phyloP scores from a whole-genome alignment of 2,329 filamentous ascomycete species.

The Alternaria triticina region DNA sequence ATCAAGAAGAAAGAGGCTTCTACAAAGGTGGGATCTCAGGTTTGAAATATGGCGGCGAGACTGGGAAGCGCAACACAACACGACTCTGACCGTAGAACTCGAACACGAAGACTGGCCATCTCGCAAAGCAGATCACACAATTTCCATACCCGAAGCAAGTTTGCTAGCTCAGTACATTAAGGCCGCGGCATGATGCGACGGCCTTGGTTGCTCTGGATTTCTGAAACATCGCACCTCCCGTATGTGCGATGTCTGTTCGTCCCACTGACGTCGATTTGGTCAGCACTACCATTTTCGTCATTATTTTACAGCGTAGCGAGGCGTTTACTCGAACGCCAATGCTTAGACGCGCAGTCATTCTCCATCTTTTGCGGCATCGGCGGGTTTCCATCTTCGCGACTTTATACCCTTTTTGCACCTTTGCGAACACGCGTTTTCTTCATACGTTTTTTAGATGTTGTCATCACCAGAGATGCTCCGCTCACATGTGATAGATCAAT shows the following conservation, averaged over 20 bases:
- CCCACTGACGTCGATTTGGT: neutral
- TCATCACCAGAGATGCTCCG: neutral
- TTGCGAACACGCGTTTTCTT: neutral
- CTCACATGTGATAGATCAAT: neutral
- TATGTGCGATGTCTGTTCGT: neutral
- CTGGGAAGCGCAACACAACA: conserved; percentile 40
- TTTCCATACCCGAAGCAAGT: conserved; percentile 29
- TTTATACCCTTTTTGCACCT: conserved; percentile 5
- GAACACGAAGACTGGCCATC: conserved; percentile 42
- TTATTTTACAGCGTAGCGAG: conserved; percentile 3
- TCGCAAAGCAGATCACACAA: conserved; percentile 15
- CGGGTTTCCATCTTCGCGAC: neutral
- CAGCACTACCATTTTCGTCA: neutral
- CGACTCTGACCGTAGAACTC: conserved; percentile 24
- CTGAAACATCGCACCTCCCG: neutral
- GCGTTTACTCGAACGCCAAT: neutral
- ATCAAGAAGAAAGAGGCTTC: conserved; percentile 40
- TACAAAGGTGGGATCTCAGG: conserved; percentile 49
- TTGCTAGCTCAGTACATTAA: conserved; percentile 26
- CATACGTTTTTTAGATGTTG: neutral
- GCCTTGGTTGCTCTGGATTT: neutral
- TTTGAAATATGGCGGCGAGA: conserved; percentile 49
- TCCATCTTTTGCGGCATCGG: neutral
- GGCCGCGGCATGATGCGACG: conserved; percentile 10
- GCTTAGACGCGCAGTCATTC: neutral